phyloP scores from a whole-genome alignment of 345 rosid genomes.

The Kernera saxatilis region DNA sequence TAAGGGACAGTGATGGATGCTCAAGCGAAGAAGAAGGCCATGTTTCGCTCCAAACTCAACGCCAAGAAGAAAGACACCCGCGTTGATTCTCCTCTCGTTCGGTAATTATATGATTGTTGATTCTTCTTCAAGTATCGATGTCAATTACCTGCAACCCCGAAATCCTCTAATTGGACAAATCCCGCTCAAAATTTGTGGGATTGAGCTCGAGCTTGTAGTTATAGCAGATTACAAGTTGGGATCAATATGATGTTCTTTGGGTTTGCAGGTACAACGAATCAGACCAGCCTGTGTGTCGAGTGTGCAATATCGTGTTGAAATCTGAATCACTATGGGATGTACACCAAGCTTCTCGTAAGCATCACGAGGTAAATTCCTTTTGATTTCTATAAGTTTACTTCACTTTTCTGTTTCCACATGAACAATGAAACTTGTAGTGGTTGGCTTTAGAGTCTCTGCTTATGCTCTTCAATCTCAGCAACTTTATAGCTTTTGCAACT shows the following conservation, averaged over 20 bases:
- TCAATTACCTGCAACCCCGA: not conserved
- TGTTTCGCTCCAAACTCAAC: slow-evolving; percentile 78
- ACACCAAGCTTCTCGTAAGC: slow-evolving; percentile 97
- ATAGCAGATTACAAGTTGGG: not conserved
- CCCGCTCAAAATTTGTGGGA: not conserved
- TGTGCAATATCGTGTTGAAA: slow-evolving; percentile 77
- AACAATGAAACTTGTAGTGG: not conserved
- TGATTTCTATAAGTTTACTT: not conserved
- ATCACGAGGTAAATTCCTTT: slow-evolving; percentile 53
- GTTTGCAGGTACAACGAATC: slow-evolving; percentile 69
- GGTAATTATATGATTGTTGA: slow-evolving; percentile 35
- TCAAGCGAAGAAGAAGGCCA: slow-evolving; percentile 68
- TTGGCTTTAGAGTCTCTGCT: not conserved
- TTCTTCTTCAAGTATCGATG: not conserved
- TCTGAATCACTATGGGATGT: slow-evolving; percentile 86
- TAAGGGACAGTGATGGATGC: slow-evolving; percentile 53
- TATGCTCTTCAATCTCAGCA: not conserved
- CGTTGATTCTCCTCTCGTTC: slow-evolving; percentile 83
- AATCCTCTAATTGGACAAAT: not conserved
- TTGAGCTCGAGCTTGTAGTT: not conserved
- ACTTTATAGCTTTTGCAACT: not conserved
- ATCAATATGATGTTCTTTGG: not conserved
- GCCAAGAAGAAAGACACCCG: slow-evolving; percentile 79
- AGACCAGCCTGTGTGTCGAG: slow-evolving; percentile 86
- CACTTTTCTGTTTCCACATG: too few relatives aligned